Evolutionary conservation across 345 rosid genomes (phyloP).

Genomic region (Brassica napus): DNA sequence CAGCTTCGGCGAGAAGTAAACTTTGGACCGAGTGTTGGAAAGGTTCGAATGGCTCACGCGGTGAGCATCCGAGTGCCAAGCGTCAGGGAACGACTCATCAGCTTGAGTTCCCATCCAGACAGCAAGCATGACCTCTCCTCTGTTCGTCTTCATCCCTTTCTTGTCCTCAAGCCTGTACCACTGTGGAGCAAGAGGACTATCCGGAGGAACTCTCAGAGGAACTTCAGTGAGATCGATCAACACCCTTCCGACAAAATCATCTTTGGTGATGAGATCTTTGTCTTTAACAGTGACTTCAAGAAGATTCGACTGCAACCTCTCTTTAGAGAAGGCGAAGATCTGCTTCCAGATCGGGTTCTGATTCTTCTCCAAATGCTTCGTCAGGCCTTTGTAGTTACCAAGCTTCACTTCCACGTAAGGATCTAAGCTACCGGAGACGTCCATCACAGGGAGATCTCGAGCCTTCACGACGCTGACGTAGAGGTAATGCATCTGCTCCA

Average conservation of each 20-base stretch:
- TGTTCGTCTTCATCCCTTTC: slow-evolving; percentile 55
- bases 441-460: slow-evolving; percentile 81
- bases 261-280: slow-evolving; percentile 70
- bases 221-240: slow-evolving; percentile 65
- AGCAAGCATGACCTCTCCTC: slow-evolving; percentile 92
- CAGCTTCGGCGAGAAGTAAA: slow-evolving; percentile 89
- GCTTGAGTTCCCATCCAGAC: slow-evolving; percentile 99
- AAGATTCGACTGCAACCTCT: slow-evolving; percentile 67
- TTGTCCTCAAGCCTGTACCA: slow-evolving; percentile 81
- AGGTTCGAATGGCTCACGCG: slow-evolving; percentile 65
- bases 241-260: slow-evolving; percentile 71
- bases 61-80: slow-evolving; percentile 99
- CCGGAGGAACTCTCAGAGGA: slow-evolving; percentile 83
- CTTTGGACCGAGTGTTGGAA: slow-evolving; percentile 77
- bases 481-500: slow-evolving; percentile 87
- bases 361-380: slow-evolving; percentile 85
- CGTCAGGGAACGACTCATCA: slow-evolving; percentile 89
- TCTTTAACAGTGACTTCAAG: slow-evolving; percentile 83
- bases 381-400: slow-evolving; percentile 86
- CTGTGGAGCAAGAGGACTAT: slow-evolving; percentile 94
- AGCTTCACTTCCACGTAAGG: slow-evolving; percentile 95
- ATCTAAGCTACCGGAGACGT: slow-evolving; percentile 81
- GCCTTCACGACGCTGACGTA: slow-evolving; percentile 93
- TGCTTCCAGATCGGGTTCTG: slow-evolving; percentile 83
- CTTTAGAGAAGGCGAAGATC: slow-evolving; percentile 90